These are phyloP conservation scores for Cladophialophora immunda DNA, from an alignment of 2,329 filamentous ascomycete species.

Conservation along the genomic window DNA sequence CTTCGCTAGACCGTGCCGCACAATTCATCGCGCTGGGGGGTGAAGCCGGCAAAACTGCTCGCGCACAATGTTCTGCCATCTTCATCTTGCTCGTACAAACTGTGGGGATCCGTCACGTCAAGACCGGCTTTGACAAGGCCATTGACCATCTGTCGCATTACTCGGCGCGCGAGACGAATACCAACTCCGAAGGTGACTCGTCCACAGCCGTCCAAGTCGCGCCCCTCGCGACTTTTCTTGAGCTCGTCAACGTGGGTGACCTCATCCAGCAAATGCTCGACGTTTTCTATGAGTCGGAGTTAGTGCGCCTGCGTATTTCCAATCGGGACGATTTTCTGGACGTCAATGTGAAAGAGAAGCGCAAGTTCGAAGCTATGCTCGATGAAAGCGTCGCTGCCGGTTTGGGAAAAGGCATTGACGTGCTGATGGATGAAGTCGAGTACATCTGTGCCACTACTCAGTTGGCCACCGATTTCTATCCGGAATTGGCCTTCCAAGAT, in stretches of 20 bases:
- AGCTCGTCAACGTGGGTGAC: constrained; percentile 97
- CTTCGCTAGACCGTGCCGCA: constrained; percentile 83
- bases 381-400: constrained; percentile 96
- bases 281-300: constrained; percentile 96
- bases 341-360: constrained; percentile 91
- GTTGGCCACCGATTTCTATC: constrained; percentile 88
- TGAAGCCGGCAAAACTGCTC: constrained; percentile 80
- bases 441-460: constrained; percentile 92
- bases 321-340: constrained; percentile 96
- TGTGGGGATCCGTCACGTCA: constrained; percentile 85
- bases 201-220: constrained; percentile 73
- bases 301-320: constrained; percentile 80
- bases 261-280: constrained; percentile 99
- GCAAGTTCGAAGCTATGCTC: constrained; percentile 98
- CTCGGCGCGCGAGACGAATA: constrained; percentile 78
- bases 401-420: constrained; percentile 96
- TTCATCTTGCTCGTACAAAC: constrained; percentile 86
- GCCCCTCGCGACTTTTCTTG: constrained; percentile 92
- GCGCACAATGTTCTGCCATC: constrained; percentile 86
- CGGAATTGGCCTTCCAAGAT: constrained; percentile 49
- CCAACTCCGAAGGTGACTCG: constrained; percentile 69
- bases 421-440: constrained; percentile 97
- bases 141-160: constrained; percentile 90
- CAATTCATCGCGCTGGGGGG: constrained; percentile 83
- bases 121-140: constrained; percentile 91